Evolutionary conservation across 2,329 filamentous ascomycete genomes (phyloP), one percentile per base, ranked within the genome.

Genomic region (Neoarthrinium moseri): DNA sequence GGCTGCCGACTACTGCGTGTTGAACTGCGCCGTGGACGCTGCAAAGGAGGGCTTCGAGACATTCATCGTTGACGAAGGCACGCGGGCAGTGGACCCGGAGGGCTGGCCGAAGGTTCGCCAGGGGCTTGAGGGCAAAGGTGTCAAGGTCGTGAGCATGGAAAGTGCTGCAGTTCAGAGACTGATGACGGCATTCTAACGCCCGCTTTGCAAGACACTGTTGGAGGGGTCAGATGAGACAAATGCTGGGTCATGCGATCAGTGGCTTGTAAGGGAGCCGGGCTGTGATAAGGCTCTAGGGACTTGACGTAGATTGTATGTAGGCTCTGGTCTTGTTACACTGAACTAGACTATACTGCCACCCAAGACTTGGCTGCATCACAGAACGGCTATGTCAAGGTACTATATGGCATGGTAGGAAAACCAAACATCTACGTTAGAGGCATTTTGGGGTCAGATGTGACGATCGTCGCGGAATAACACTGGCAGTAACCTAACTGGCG

Each of bases 1-100:
- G 45, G 92, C 94, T 4, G 84, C 83, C 15, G 94, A 97, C 66
- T 96, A 88, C 65, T 99, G 94, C 64, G 91, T 97, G 45, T 86
- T 83, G 62, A 78, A 70, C 51, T 95, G 91, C 13, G 92, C 91
- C 0, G 67, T 90, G 41, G 88, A 96, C 73, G 85, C 91, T 1
- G 75, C 69, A 3, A 79, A 77, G 52, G 84, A 87, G 56, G 92
- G 91, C 0, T 96, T 94, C 61, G 72, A 66, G 55, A 87, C 87
- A 4, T 89, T 78, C 64, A 77, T 97, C 20, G 73, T 97, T 4
- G 81, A 85, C 56, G 89, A 97, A 58, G 91, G 77, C 7, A 91
- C 87, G 5, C 83, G 75, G 62, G 78, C 88, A 4, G 90, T 96
- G 2, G 78, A 87, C 63, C 72, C 76, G 6, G 73, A 62, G 1